phyloP scores from a whole-genome alignment of 2,329 filamentous ascomycete species.

The Trichoderma endophyticum region DNA sequence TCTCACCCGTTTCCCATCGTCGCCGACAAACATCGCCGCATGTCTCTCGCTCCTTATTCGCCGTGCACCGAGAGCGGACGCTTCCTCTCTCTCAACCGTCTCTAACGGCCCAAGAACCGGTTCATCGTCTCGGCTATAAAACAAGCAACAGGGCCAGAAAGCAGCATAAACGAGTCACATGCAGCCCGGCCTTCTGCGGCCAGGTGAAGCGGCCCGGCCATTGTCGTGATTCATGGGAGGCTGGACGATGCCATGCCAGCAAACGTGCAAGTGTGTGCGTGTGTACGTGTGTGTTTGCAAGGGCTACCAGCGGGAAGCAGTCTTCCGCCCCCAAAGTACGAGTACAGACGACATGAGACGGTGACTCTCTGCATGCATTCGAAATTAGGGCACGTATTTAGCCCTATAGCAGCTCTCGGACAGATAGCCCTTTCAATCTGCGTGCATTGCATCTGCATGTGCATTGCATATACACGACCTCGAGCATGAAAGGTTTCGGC shows the following conservation, averaged over 20 bases:
- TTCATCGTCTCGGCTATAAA: background rate
- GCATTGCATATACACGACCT: background rate
- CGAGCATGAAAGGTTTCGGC: background rate
- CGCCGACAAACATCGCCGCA: background rate
- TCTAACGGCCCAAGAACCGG: background rate
- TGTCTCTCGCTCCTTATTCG: background rate
- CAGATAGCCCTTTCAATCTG: background rate
- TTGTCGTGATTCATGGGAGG: background rate
- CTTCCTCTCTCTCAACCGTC: background rate
- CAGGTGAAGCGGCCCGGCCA: slow-evolving; percentile 3
- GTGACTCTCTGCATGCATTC: background rate
- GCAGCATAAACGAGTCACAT: slow-evolving; percentile 3
- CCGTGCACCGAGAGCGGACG: background rate
- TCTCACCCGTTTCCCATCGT: background rate
- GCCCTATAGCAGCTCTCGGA: background rate
- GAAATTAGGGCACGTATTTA: background rate
- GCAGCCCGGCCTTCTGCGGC: slow-evolving; percentile 3
- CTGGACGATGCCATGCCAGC: background rate
- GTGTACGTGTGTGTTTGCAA: background rate
- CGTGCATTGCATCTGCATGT: background rate
- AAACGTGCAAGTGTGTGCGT: background rate
- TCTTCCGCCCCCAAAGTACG: background rate
- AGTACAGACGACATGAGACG: background rate
- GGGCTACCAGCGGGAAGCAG: background rate
- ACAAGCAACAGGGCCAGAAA: background rate